A percentile compares a stretch with the other conserved stretches of the same genome.
Evolutionary conservation across 1,284 basidiomycete species (phyloP).

Genomic region (Naganishia albida): DNA sequence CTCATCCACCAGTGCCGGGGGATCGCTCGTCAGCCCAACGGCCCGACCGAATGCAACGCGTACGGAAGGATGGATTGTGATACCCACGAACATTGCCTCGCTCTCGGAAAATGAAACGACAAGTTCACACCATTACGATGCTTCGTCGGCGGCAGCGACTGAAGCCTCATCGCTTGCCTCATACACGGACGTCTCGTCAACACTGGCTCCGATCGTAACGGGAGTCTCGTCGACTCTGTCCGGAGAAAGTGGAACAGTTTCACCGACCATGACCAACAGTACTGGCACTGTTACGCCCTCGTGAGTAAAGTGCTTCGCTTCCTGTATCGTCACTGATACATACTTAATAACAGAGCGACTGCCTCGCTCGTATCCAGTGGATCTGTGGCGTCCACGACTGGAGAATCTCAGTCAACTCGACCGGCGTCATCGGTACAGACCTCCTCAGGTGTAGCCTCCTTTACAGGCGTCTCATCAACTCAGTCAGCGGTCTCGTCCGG

Average conservation of each 20-base stretch:
- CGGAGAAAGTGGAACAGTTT: neutral
- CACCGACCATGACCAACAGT: neutral
- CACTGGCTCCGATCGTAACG: neutral
- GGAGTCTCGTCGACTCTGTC: constrained; percentile 21
- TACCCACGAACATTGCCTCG: constrained; percentile 20
- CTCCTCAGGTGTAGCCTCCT: neutral
- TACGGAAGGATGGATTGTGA: constrained; percentile 9
- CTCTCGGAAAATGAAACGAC: constrained; percentile 14
- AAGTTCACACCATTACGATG: constrained; percentile 28
- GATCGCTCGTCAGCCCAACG: constrained; percentile 22
- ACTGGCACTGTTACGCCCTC: neutral
- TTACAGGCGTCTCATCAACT: no score
- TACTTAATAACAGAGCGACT: neutral
- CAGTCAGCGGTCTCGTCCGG: constrained; percentile 1
- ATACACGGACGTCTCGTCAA: neutral
- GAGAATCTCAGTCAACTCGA: constrained; percentile 5
- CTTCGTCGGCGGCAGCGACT: constrained; percentile 18
- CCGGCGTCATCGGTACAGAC: neutral
- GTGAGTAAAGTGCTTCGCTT: neutral
- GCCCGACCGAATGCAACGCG: constrained; percentile 28
- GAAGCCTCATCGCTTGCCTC: constrained; percentile 10
- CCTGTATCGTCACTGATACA: neutral
- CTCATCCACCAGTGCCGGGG: neutral
- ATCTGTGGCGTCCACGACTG: constrained; percentile 21
- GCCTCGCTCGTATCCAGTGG: constrained; percentile 26